These are phyloP conservation scores for Lactifluus volemus DNA, from an alignment of 768 basidiomycete genomes.

Conservation along the genomic window DNA sequence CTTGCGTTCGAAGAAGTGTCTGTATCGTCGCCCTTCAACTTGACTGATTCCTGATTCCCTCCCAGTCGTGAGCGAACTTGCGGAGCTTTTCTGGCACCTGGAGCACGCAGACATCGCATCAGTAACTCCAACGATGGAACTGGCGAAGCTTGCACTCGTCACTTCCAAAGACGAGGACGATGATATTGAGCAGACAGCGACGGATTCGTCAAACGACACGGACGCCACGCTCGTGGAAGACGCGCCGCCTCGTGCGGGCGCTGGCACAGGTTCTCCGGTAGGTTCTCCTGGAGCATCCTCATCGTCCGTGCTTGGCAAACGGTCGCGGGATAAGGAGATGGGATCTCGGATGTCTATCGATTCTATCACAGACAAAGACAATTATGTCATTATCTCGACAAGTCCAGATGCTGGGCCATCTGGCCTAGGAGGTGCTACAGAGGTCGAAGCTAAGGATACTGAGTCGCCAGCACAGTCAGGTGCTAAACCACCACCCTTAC, in stretches of 20 bases:
- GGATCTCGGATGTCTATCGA: constrained; percentile 48
- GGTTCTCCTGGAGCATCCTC: constrained; percentile 19
- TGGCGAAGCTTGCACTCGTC: constrained; percentile 86
- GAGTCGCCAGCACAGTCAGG: constrained; percentile 20
- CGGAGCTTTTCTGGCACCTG: constrained; percentile 68
- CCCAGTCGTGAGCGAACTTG: constrained; percentile 72
- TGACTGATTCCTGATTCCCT: constrained; percentile 14
- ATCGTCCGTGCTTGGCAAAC: constrained; percentile 55
- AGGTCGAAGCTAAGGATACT: constrained; percentile 26
- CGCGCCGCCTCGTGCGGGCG: constrained; percentile 25
- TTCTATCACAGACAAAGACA: constrained; percentile 34
- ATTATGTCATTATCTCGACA: constrained; percentile 34
- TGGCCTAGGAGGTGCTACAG: constrained; percentile 14
- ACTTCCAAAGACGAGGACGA: constrained; percentile 88
- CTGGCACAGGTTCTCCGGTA: constrained; percentile 28
- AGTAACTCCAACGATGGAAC: constrained; percentile 76
- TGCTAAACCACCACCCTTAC: constrained; percentile 45
- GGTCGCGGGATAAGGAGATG: constrained; percentile 38
- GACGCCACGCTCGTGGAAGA: constrained; percentile 87
- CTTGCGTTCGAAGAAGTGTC: constrained; percentile 77
- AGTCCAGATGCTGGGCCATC: constrained; percentile 22
- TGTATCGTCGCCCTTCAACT: background rate
- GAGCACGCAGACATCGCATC: constrained; percentile 56
- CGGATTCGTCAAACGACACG: constrained; percentile 78
- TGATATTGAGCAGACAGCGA: constrained; percentile 61